These are phyloP conservation scores for Talaromyces sp. DNA, from an alignment of 2,329 filamentous ascomycete species.

Conservation along the genomic window DNA sequence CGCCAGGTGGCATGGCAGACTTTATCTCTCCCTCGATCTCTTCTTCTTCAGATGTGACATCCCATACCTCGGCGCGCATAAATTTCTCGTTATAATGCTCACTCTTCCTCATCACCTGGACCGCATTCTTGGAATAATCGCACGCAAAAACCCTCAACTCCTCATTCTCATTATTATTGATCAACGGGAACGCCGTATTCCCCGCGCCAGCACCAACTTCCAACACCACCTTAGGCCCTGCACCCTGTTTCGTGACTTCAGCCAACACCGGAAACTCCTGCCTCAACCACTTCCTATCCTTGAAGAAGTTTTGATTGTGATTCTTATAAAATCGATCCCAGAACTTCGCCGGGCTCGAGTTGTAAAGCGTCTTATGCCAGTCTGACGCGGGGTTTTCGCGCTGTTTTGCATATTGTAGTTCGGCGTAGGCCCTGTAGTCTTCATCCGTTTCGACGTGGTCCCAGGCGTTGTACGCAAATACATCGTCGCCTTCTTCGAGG, in stretches of 20 bases:
- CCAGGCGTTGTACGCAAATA: conserved; percentile 98
- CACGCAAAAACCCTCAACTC: conserved; percentile 83
- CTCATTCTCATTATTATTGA: conserved; percentile 78
- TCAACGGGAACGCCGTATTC: conserved; percentile 90
- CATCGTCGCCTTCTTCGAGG: conserved; percentile 78
- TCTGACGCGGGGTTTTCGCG: conserved; percentile 82
- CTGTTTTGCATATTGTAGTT: conserved; percentile 80
- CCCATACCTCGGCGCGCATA: conserved; percentile 93
- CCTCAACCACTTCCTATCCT: conserved; percentile 93
- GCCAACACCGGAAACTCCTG: conserved; percentile 92
- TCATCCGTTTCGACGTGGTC: conserved; percentile 95
- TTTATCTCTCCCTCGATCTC: conserved; percentile 20
- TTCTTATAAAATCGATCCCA: conserved; percentile 99
- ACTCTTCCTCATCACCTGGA: conserved; percentile 83
- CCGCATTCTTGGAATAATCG: conserved; percentile 92
- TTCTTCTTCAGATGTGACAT: conserved; percentile 64
- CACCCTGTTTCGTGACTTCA: conserved; percentile 66
- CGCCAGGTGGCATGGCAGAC: conserved; percentile 64
- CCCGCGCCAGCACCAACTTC: conserved; percentile 95
- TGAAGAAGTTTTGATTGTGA: conserved; percentile 97
- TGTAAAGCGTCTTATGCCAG: conserved; percentile 89
- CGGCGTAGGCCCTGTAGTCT: conserved; percentile 78
- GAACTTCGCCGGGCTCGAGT: conserved; percentile 86
- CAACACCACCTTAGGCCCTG: conserved; percentile 68
- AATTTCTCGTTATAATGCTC: conserved; percentile 67